Percentiles rank a stretch among this genome's conserved stretches.
Evolutionary conservation across 2,329 filamentous ascomycete genomes (phyloP).

Genomic region (Escovopsis sp.): DNA sequence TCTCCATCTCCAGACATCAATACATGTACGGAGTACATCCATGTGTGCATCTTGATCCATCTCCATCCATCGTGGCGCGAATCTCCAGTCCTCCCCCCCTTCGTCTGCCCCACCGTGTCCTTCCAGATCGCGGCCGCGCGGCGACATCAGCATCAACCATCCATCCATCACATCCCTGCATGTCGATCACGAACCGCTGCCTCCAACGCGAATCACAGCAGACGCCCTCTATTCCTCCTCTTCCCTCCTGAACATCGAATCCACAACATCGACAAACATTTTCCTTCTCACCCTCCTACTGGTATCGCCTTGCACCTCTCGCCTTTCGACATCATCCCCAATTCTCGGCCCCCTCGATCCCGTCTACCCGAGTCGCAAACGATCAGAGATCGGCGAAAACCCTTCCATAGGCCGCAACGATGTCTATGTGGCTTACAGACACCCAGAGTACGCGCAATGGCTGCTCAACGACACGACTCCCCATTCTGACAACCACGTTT

Average conservation of each 20-base stretch:
- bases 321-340: neutral
- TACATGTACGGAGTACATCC: no score
- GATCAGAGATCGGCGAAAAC: neutral
- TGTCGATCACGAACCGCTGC: no score
- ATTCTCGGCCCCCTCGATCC: neutral
- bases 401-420: slow-evolving; percentile 9
- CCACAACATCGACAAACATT: neutral
- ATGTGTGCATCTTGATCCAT: no score
- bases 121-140: no score
- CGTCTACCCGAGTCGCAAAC: no score
- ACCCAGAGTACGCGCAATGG: slow-evolving; percentile 61
- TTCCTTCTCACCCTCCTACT: neutral
- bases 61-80: no score
- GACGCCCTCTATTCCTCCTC: neutral
- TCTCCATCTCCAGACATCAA: no score
- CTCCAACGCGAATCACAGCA: neutral
- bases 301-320: neutral
- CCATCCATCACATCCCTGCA: no score
- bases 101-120: no score
- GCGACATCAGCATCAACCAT: no score
- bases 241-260: neutral
- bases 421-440: slow-evolving; percentile 92
- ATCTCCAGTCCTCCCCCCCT: no score
- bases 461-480: neutral
- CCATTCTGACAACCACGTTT: neutral